Evolutionary conservation across 805 yeast genomes (phyloP).

Genomic region (Candida fluviatilis): DNA sequence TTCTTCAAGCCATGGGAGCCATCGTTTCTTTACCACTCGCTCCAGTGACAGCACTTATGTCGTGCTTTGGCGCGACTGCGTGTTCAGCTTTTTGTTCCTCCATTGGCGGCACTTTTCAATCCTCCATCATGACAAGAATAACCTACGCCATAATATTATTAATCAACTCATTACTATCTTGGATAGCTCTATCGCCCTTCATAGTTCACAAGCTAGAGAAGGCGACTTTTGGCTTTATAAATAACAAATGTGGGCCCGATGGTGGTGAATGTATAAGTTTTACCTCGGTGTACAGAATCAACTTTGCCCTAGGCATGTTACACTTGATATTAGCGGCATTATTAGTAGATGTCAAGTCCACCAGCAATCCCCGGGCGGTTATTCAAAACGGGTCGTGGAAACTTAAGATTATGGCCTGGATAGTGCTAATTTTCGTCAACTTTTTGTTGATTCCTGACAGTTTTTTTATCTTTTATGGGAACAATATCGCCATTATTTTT

Average conservation of each 20-base stretch:
- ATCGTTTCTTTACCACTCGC: constrained; percentile 67
- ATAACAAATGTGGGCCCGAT: constrained; percentile 62
- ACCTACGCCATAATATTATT: constrained; percentile 78
- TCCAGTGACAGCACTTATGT: constrained; percentile 53
- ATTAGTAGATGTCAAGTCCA: constrained; percentile 70
- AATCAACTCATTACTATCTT: constrained; percentile 76
- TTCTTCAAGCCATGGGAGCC: no score
- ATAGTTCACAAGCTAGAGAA: constrained; percentile 69
- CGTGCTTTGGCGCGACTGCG: constrained; percentile 79
- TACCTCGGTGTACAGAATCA: constrained; percentile 88
- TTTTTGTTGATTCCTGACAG: constrained; percentile 77
- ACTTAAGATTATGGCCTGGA: constrained; percentile 60
- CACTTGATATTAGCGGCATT: constrained; percentile 69
- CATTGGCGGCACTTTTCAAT: constrained; percentile 58
- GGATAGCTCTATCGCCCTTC: constrained; percentile 88
- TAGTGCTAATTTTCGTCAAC: constrained; percentile 51
- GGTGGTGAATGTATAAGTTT: constrained; percentile 84
- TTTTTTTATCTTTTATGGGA: constrained; percentile 88
- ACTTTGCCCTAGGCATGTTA: constrained; percentile 78
- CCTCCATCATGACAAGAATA: constrained; percentile 79
- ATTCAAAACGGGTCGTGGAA: constrained; percentile 95
- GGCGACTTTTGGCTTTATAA: constrained; percentile 64
- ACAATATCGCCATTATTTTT: constrained; percentile 77
- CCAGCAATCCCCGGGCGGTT: constrained; percentile 70
- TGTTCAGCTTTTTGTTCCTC: constrained; percentile 56